A percentile compares a stretch with the other conserved stretches of the same genome.
Conservation (phyloP, 495 filamentous ascomycete genomes). For the Neurospora sp. region DNA sequence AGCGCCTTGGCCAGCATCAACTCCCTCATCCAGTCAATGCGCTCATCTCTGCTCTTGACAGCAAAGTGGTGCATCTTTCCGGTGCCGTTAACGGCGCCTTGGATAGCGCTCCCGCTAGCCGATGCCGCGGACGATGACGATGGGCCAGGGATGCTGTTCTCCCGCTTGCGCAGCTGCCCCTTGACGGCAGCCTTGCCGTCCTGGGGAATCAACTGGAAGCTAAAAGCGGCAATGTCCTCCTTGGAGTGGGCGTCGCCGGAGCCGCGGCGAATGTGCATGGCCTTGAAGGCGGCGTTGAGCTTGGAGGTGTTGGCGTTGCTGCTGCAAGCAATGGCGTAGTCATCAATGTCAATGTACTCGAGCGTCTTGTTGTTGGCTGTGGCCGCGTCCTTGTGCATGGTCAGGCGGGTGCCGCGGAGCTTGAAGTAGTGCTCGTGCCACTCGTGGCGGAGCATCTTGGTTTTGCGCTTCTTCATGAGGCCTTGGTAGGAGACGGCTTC, state of each 20-base stretch:
- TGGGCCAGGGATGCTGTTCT: constrained; percentile 19
- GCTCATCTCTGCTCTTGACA: constrained; percentile 73
- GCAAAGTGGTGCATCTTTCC: constrained; percentile 92
- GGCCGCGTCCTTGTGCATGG: constrained; percentile 64
- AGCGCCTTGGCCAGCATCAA: constrained; percentile 92
- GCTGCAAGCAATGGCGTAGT: constrained; percentile 89
- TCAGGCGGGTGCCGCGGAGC: constrained; percentile 71
- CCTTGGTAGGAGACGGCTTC: constrained; percentile 58
- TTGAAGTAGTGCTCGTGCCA: constrained; percentile 89
- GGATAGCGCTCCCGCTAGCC: constrained; percentile 8
- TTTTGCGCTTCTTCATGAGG: constrained; percentile 92
- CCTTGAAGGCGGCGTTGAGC: constrained; percentile 80
- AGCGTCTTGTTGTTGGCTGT: constrained; percentile 45
- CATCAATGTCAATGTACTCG: constrained; percentile 86
- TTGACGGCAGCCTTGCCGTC: constrained; percentile 39
- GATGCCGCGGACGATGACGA: background rate
- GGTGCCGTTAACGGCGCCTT: constrained; percentile 43
- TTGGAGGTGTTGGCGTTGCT: constrained; percentile 62
- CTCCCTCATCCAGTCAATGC: constrained; percentile 98
- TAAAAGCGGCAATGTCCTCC: constrained; percentile 55
- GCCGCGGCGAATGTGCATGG: constrained; percentile 56
- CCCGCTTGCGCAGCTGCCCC: constrained; percentile 30
- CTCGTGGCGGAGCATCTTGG: constrained; percentile 78
- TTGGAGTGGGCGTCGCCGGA: constrained; percentile 36
- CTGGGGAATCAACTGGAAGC: constrained; percentile 83